Evolutionary conservation across 352 stramenopile species (phyloP).

Genomic region (Phytophthora lateralis): DNA sequence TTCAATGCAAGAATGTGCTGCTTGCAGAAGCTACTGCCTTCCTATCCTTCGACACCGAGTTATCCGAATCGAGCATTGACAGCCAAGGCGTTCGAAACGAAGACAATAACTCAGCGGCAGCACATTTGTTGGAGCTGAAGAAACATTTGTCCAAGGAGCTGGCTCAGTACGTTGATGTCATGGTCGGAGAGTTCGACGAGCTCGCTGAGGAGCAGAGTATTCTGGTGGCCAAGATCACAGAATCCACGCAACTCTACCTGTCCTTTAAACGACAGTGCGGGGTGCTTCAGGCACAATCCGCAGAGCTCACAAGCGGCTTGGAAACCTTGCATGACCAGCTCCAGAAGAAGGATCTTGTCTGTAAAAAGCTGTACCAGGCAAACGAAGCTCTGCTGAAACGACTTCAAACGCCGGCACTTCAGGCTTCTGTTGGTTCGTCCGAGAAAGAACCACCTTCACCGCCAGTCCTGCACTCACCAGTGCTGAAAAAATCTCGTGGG

Average conservation of each 20-base stretch:
- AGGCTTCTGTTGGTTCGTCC: constrained; percentile 2
- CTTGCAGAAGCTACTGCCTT: constrained; percentile 54
- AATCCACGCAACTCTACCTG: constrained; percentile 65
- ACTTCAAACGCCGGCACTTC: constrained; percentile 31
- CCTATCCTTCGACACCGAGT: constrained; percentile 32
- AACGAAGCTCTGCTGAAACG: constrained; percentile 65
- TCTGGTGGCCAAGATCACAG: constrained; percentile 60
- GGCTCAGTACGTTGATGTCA: constrained; percentile 46
- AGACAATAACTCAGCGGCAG: constrained; percentile 24
- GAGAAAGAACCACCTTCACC: constrained; percentile 13
- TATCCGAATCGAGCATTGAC: constrained; percentile 6
- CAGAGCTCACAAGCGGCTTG: constrained; percentile 39
- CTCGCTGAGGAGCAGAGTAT: constrained; percentile 59
- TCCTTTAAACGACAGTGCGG: constrained; percentile 58
- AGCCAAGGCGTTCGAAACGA: constrained; percentile 1
- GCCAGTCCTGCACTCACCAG: constrained; percentile 8
- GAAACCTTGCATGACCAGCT: constrained; percentile 48
- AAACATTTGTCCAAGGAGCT: constrained; percentile 56
- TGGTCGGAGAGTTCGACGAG: constrained; percentile 66
- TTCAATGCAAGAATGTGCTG: constrained; percentile 48
- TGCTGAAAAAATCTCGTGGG: constrained; percentile 3
- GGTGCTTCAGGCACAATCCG: constrained; percentile 41
- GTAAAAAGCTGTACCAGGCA: constrained; percentile 66
- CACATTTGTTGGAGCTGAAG: constrained; percentile 45
- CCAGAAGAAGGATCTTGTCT: constrained; percentile 54